Conservation (phyloP, 495 filamentous ascomycete species). For the Xanthoparmelia taractica region DNA sequence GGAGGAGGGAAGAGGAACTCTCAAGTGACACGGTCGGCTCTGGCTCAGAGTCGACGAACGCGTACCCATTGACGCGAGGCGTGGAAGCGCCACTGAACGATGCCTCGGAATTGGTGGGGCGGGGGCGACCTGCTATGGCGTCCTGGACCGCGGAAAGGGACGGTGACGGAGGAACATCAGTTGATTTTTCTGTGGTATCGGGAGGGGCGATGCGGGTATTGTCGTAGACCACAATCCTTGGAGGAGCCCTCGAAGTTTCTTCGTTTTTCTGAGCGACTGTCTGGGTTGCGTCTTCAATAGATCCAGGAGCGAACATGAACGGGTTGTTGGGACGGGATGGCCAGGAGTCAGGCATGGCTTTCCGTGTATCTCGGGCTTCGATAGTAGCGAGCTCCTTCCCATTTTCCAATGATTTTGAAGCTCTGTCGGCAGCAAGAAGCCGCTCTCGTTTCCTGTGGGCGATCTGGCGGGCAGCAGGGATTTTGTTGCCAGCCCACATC, state of each 20-base stretch:
- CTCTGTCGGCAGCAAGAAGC: slow-evolving; percentile 43
- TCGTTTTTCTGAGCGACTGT: slow-evolving; percentile 62
- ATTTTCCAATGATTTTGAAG: slow-evolving; percentile 30
- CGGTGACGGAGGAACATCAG: slow-evolving; percentile 58
- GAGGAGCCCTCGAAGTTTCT: slow-evolving; percentile 61
- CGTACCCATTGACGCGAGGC: slow-evolving; percentile 83
- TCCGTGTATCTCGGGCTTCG: slow-evolving; percentile 56
- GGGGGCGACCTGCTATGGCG: slow-evolving; percentile 72
- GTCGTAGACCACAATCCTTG: slow-evolving; percentile 69
- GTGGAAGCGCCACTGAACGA: slow-evolving; percentile 65
- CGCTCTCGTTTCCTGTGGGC: slow-evolving; percentile 68
- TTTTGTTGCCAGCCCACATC: slow-evolving; percentile 82
- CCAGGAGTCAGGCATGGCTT: slow-evolving; percentile 73
- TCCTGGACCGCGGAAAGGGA: slow-evolving; percentile 77
- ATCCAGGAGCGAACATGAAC: slow-evolving; percentile 75
- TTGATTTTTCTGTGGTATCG: slow-evolving; percentile 29
- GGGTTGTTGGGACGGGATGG: slow-evolving; percentile 65
- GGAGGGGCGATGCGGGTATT: slow-evolving; percentile 65
- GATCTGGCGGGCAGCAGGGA: slow-evolving; percentile 78
- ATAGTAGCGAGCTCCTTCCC: slow-evolving; percentile 46
- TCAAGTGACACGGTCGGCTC: slow-evolving; percentile 31
- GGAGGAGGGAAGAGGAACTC: slow-evolving; percentile 30
- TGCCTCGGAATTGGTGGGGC: slow-evolving; percentile 56
- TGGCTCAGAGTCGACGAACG: slow-evolving; percentile 83
- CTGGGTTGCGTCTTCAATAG: slow-evolving; percentile 57